Base-by-base conservation (phyloP, 495 filamentous ascomycete genomes). In the Annulohypoxylon stygium region DNA sequence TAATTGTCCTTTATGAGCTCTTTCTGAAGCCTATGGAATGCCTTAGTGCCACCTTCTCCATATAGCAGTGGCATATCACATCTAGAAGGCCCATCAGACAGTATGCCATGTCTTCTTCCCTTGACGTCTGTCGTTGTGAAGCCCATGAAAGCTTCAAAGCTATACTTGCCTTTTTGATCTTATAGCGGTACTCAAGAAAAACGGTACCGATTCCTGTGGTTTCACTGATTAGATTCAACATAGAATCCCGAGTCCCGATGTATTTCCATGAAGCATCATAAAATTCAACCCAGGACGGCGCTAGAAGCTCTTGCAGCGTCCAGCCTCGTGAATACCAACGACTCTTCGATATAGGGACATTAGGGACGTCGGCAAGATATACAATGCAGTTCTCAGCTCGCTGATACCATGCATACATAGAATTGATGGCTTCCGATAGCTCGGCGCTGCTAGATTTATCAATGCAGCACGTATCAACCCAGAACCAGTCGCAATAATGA, bases 11-110 rank as follows among this genome's bases (percentile, higher is more conserved):
- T 70, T 39, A 74, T 65, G 11, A 84, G 80, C 43, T 83, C 80
- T 48, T 78, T 69, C 53, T 84, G 81, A 0, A 84, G 72, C 16
- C 81, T 58, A 0, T 59, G n/a, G 59, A 83, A 83, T 0, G 81
- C 80, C 10, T 62, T 71, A 9, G 51, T 25, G 5, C 59, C 54
- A 5, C 59, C 63, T 54, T 86, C 83, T 2, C 84, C 82, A 45
- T 86, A 86, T 0, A 43, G 5, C 10, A 43, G 12, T n/a, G 39
- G 39, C 39, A 43, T 43, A n/a, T 43, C 4, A 43, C 39, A 14
- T n/a, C 39, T 14, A 43, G 12, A 4, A 43, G 14, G 10, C 39
- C 39, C 39, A 43, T 43, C 2, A 43, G 14, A 43, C 39, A 43
- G 14, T 43, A 43, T n/a, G 39, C 39, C 39, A 43, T 43, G 12